Base-by-base conservation (phyloP, 2,329 filamentous ascomycete genomes). In the Pyricularia sp. region DNA sequence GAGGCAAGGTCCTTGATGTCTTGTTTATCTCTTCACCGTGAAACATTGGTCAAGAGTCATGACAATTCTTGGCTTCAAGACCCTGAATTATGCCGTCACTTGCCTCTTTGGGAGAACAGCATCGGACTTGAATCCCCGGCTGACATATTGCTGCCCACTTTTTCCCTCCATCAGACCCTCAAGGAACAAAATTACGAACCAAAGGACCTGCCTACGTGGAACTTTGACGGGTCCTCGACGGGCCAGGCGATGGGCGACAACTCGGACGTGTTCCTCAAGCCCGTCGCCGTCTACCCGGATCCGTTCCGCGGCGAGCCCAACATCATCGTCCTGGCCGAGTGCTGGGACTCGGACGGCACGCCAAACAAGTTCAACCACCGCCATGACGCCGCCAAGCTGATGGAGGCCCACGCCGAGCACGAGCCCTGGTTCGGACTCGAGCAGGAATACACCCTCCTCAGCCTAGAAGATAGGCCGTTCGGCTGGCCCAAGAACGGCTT, bases 351-450 rank as follows among this genome's bases (percentile, higher is more conserved):
- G 70, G 93, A 97, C 78, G 93, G 92, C 75, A 91, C 87, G 68
- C 94, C 94, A 78, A 99, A 97, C 88, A 93, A 96, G 79, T 97
- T 86, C 89, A 99, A 99, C 89, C 90, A 88, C 88, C 91, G 94
- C 71, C 89, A 97, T 77, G 93, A 97, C 74, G 89, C 88, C 73
- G 86, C 86, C 75, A 89, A 94, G 78, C 83, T 97, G 72, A 96
- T 97, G 91, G 87, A 94, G 78, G 84, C 87, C 68, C 87, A 97
- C 78, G 87, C 87, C 76, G 82, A 86, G 66, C 88, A 93, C 73
- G 83, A 89, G 76, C 93, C 94, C 74, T 97, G 93, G 94, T 99
- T 97, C 79, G 94, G 94, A 79, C 87, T 99, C 22, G 93, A 96
- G 77, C 93, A 96, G 78, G 93, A 97, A 79, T 97, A 97, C 85